Evolutionary conservation across 116 monocot species (phyloP).

Genomic region (Phalaenopsis hybrid): DNA sequence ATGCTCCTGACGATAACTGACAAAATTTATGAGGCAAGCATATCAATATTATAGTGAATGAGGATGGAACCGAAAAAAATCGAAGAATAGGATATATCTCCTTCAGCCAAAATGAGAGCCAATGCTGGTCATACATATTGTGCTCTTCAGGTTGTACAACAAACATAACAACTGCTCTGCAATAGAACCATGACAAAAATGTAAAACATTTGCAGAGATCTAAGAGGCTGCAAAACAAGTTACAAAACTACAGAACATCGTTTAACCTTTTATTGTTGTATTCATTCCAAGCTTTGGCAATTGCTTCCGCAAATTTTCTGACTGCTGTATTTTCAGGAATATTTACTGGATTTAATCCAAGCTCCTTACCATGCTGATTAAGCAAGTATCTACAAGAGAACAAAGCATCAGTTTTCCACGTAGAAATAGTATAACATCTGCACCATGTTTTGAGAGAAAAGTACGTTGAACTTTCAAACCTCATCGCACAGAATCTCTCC

Average conservation of each 20-base stretch:
- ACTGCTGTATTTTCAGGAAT: slow-evolving; percentile 73
- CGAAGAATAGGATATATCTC: slow-evolving; percentile 64
- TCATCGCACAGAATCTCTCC: not conserved
- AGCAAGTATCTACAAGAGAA: slow-evolving; percentile 50
- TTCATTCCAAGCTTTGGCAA: slow-evolving; percentile 86
- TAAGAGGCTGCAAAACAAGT: not conserved
- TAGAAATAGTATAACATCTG: not conserved
- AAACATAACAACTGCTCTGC: slow-evolving; percentile 79
- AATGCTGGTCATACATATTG: slow-evolving; percentile 98
- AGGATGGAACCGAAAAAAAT: not conserved
- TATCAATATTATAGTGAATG: not conserved
- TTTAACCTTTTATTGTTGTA: slow-evolving; percentile 65
- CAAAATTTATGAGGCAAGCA: not conserved
- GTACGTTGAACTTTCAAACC: not conserved
- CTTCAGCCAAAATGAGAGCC: slow-evolving; percentile 57
- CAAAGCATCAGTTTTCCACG: not conserved
- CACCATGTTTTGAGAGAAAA: not conserved
- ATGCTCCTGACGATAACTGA: not conserved
- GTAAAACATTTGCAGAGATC: slow-evolving; percentile 7
- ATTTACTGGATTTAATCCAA: slow-evolving; percentile 57
- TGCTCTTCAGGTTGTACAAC: slow-evolving; percentile 77
- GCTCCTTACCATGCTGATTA: slow-evolving; percentile 53
- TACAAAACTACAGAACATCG: not conserved
- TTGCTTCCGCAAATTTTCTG: slow-evolving; percentile 64
- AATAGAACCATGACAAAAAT: slow-evolving; percentile 9